Conservation (phyloP, 202 grass and related monocot genomes). For the Saccharum hybrid region DNA sequence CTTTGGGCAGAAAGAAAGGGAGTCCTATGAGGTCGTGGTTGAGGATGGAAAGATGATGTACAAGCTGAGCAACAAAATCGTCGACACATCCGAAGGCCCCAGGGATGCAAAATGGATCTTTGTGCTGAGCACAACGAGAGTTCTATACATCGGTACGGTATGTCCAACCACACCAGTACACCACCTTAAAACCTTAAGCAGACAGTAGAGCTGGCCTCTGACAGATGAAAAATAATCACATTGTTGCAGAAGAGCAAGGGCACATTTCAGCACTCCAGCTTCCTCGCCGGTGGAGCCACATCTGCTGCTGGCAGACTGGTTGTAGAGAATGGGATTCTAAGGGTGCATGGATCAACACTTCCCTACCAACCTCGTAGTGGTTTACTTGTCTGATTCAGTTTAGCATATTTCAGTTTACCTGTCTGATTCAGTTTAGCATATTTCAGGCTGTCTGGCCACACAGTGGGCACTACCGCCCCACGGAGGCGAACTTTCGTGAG, state of each 20-base stretch:
- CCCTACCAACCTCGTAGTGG: neutral
- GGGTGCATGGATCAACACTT: slow-evolving; percentile 47
- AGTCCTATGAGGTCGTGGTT: slow-evolving; percentile 68
- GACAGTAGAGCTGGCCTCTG: neutral
- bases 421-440: slow-evolving; percentile 33
- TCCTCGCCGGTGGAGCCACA: slow-evolving; percentile 92
- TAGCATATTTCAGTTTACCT: slow-evolving; percentile 36
- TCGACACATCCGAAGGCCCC: slow-evolving; percentile 65
- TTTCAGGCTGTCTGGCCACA: slow-evolving; percentile 90
- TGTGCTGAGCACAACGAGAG: slow-evolving; percentile 79
- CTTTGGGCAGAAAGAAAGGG: slow-evolving; percentile 83
- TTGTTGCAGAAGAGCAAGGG: slow-evolving; percentile 86
- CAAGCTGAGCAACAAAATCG: slow-evolving; percentile 57
- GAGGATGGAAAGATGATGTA: slow-evolving; percentile 69
- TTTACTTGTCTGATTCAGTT: slow-evolving; percentile 34
- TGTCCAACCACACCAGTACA: neutral
- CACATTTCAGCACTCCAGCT: slow-evolving; percentile 98
- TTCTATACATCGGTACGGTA: slow-evolving; percentile 79
- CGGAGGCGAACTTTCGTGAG: slow-evolving; percentile 79
- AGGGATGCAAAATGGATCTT: slow-evolving; percentile 92
- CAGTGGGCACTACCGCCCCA: slow-evolving; percentile 85
- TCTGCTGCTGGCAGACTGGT: slow-evolving; percentile 87
- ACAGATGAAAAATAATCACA: slow-evolving; percentile 40
- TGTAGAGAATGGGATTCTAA: slow-evolving; percentile 66
- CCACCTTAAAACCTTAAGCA: neutral